These are phyloP conservation scores for Rasamsonia emersonii DNA, from an alignment of 2,329 filamentous ascomycete species.

Conservation along the genomic window DNA sequence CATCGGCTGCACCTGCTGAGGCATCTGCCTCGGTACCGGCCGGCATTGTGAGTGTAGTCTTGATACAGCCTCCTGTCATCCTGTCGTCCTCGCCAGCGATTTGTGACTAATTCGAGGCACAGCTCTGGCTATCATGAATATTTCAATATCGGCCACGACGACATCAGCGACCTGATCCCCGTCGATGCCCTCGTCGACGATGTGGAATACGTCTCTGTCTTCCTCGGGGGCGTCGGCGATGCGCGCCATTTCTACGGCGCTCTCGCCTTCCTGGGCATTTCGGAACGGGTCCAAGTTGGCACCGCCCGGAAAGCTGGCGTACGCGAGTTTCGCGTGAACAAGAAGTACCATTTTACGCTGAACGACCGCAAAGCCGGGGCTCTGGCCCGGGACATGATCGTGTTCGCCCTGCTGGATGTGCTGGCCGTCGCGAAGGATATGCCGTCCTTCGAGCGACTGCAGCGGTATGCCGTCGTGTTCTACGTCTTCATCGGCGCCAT, in stretches of 20 bases:
- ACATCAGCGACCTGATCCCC: slow-evolving; percentile 6
- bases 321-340: not conserved
- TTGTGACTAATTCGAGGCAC: not conserved
- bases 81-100: not conserved
- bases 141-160: slow-evolving; percentile 3
- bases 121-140: not conserved
- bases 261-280: slow-evolving; percentile 5
- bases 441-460: slow-evolving; percentile 4
- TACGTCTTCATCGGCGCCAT: slow-evolving; percentile 7
- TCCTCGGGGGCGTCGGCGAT: slow-evolving; percentile 7
- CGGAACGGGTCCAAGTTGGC: slow-evolving; percentile 4
- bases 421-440: slow-evolving; percentile 6
- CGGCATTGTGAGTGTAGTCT: slow-evolving; percentile 1
- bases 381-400: slow-evolving; percentile 6
- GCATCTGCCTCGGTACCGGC: slow-evolving; percentile 5
- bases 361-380: slow-evolving; percentile 3
- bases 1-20: not conserved
- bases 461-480: slow-evolving; percentile 8
- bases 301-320: not conserved
- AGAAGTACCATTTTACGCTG: slow-evolving; percentile 6
- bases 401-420: slow-evolving; percentile 7
- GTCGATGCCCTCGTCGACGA: slow-evolving; percentile 4
- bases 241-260: slow-evolving; percentile 8
- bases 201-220: slow-evolving; percentile 5
- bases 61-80: not conserved